Conservation (phyloP, 2,329 filamentous ascomycete genomes). For the Pleoardoris graminearum region DNA sequence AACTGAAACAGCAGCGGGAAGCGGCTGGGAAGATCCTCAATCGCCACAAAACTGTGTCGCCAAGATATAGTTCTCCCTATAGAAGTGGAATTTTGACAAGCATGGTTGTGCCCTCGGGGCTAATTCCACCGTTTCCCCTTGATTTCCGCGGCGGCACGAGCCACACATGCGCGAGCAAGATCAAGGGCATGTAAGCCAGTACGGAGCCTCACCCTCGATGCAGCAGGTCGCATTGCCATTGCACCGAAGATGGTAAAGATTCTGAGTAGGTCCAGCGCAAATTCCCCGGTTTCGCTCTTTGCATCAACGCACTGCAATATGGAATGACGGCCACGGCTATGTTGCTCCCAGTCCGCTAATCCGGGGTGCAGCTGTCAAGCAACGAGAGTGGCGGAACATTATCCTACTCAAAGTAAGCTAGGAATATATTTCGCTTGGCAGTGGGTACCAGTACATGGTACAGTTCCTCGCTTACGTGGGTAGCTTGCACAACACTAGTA, state of each 20-base stretch:
- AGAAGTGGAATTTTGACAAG: background rate
- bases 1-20: slow-evolving; percentile 6
- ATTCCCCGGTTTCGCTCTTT: background rate
- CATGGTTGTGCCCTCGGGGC: slow-evolving; percentile 16
- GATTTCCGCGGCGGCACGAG: slow-evolving; percentile 12
- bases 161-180: background rate
- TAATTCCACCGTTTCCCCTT: slow-evolving; percentile 24
- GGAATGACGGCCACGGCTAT: background rate
- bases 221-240: background rate
- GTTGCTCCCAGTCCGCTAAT: slow-evolving; percentile 2
- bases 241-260: background rate
- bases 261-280: background rate
- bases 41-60: background rate
- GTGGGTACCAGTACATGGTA: background rate
- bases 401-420: slow-evolving; percentile 15
- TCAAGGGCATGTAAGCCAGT: background rate
- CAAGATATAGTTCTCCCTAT: slow-evolving; percentile 12
- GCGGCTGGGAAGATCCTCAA: background rate
- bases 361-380: slow-evolving; percentile 20
- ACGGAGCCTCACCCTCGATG: background rate
- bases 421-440: slow-evolving; percentile 29
- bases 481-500: too few species aligned
- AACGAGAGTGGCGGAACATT: slow-evolving; percentile 36
- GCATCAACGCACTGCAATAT: slow-evolving; percentile 1
- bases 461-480: too few species aligned